A percentile compares a stretch with the other conserved stretches of the same genome.
phyloP scores from a whole-genome alignment of 495 filamentous ascomycete species.

The Aspergillus steynii region DNA sequence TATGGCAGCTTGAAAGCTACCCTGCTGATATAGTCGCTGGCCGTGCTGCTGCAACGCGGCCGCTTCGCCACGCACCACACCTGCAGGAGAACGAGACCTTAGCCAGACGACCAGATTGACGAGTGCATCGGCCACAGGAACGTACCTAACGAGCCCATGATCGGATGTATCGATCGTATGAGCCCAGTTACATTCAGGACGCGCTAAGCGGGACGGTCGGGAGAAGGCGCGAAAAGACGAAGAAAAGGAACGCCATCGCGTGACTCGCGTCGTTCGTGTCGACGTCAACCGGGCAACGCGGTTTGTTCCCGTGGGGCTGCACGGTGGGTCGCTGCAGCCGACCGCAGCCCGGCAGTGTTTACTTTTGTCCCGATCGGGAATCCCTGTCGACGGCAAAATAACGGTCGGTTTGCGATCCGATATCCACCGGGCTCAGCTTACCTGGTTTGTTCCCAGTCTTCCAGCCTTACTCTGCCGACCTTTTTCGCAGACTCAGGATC shows the following conservation, averaged over 20 bases:
- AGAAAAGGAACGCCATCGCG: not conserved
- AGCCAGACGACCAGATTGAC: not conserved
- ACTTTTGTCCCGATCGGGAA: constrained; percentile 47
- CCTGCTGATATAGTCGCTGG: constrained; percentile 42
- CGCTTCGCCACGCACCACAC: constrained; percentile 15
- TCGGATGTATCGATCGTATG: constrained; percentile 1
- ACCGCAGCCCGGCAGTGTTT: constrained; percentile 33
- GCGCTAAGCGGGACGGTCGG: not conserved
- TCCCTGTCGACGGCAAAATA: constrained; percentile 13
- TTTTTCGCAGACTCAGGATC: not conserved
- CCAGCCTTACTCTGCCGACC: not conserved
- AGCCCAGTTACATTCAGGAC: not conserved
- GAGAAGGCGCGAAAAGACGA: not conserved
- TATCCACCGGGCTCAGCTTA: not conserved
- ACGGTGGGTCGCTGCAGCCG: not conserved
- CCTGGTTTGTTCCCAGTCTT: not conserved
- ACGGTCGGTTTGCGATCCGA: constrained; percentile 8
- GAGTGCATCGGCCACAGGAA: constrained; percentile 1
- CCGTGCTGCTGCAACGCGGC: constrained; percentile 32
- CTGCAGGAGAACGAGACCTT: not conserved
- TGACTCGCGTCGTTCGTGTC: not conserved
- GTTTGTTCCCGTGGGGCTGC: not conserved
- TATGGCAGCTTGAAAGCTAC: constrained; percentile 42
- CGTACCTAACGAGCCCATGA: constrained; percentile 20
- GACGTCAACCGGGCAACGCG: constrained; percentile 3